phyloP scores from a whole-genome alignment of 129 eudicot species.

The Lactuca sativa region DNA sequence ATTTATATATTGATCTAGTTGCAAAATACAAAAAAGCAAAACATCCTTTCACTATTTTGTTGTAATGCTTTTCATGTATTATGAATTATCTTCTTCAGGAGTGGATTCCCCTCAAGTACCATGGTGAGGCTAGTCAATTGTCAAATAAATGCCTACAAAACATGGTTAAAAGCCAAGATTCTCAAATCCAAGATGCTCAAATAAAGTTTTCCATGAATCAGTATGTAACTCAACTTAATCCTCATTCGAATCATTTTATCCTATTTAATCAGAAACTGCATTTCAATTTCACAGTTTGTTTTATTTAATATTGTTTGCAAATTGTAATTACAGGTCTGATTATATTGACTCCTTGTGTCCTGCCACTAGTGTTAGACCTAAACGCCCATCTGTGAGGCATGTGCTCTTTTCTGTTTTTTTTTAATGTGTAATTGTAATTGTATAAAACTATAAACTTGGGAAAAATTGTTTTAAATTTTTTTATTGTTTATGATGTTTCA shows the following conservation, averaged over 20 bases:
- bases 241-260: neutral
- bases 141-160: constrained; percentile 47
- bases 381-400: constrained; percentile 60
- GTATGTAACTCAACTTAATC: constrained; percentile 41
- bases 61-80: neutral
- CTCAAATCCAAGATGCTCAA: constrained; percentile 34
- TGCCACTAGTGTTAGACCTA: constrained; percentile 41
- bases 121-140: constrained; percentile 46
- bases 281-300: neutral
- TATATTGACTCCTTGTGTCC: constrained; percentile 79
- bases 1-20: constrained; percentile 14
- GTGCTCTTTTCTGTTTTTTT: neutral
- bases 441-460: neutral
- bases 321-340: constrained; percentile 46
- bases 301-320: constrained; percentile 17
- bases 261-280: neutral
- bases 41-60: too few relatives aligned
- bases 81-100: constrained; percentile 37
- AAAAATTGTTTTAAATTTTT: neutral
- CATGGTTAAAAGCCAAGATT: constrained; percentile 48
- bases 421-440: too few relatives aligned
- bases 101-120: constrained; percentile 82
- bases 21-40: neutral
- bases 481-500: constrained; percentile 44
- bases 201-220: constrained; percentile 61